Percentiles rank a stretch among this genome's conserved stretches.
phyloP scores from a whole-genome alignment of 208 protist species.

The Herpetomonas samuelpessoai region DNA sequence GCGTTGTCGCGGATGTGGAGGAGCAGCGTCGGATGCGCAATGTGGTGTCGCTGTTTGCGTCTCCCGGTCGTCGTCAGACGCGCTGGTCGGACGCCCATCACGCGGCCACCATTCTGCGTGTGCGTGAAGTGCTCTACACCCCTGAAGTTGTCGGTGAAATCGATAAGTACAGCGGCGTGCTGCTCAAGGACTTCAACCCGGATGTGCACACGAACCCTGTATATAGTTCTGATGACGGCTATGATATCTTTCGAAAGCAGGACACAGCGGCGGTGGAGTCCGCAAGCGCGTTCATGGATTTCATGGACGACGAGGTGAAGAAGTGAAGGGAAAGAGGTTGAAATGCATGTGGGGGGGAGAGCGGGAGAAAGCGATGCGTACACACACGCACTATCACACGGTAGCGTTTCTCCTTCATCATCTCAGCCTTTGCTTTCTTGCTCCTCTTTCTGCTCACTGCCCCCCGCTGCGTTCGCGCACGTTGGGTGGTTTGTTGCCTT shows the following conservation, averaged over 20 bases:
- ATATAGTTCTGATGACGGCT: slow-evolving; percentile 51
- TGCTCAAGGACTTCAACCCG: slow-evolving; percentile 39
- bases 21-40: slow-evolving; percentile 91
- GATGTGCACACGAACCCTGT: slow-evolving; percentile 62
- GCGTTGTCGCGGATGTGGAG: slow-evolving; percentile 81
- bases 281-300: slow-evolving; percentile 56
- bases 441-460: too few relatives aligned
- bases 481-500: too few relatives aligned
- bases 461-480: too few relatives aligned
- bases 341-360: too few relatives aligned
- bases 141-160: slow-evolving; percentile 69
- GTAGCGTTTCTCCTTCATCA: too few relatives aligned
- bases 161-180: slow-evolving; percentile 81
- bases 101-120: slow-evolving; percentile 79
- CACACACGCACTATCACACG: too few relatives aligned
- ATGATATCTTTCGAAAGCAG: slow-evolving; percentile 58
- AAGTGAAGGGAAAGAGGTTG: too few relatives aligned
- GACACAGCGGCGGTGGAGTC: slow-evolving; percentile 64
- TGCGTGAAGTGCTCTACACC: slow-evolving; percentile 70
- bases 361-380: too few relatives aligned
- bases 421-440: too few relatives aligned
- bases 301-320: slow-evolving; percentile 30
- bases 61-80: slow-evolving; percentile 50
- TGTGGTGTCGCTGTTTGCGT: slow-evolving; percentile 78
- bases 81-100: slow-evolving; percentile 80